A percentile compares a stretch with the other conserved stretches of the same genome.
Evolutionary conservation across 2,329 filamentous ascomycete genomes (phyloP).

Genomic region (Passalora sequoiae): DNA sequence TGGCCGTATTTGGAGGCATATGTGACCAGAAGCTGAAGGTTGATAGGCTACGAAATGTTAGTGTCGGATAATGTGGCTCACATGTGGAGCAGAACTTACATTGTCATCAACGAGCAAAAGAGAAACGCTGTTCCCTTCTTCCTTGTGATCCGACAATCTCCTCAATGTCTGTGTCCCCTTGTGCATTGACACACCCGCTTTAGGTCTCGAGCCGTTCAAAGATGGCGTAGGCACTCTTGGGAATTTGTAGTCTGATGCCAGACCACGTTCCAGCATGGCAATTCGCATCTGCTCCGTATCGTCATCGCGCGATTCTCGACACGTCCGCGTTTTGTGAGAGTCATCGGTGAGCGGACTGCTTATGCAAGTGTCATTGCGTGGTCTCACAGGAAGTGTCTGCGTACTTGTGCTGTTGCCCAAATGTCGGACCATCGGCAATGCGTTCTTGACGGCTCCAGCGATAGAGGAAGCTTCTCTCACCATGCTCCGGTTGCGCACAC

Average conservation of each 20-base stretch:
- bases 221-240: slow-evolving; percentile 20
- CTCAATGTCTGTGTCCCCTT: slow-evolving; percentile 7
- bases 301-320: background rate
- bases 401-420: background rate
- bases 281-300: slow-evolving; percentile 2
- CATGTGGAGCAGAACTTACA: slow-evolving; percentile 13
- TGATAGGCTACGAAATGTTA: slow-evolving; percentile 23
- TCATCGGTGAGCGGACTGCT: background rate
- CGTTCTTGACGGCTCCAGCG: slow-evolving; percentile 12
- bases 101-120: slow-evolving; percentile 34
- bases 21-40: slow-evolving; percentile 30
- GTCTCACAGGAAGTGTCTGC: background rate
- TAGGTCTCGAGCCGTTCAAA: slow-evolving; percentile 15
- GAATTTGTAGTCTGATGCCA: slow-evolving; percentile 20
- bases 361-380: slow-evolving; percentile 2
- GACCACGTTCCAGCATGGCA: slow-evolving; percentile 11
- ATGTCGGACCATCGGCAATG: slow-evolving; percentile 1
- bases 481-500: slow-evolving; percentile 13
- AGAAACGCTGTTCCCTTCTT: slow-evolving; percentile 18
- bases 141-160: slow-evolving; percentile 9
- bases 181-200: slow-evolving; percentile 8
- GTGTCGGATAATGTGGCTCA: background rate
- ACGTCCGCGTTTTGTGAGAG: background rate
- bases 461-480: slow-evolving; percentile 7
- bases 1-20: slow-evolving; percentile 36